Base-by-base conservation (phyloP, 441 rosid species). In the Iberis amara region DNA sequence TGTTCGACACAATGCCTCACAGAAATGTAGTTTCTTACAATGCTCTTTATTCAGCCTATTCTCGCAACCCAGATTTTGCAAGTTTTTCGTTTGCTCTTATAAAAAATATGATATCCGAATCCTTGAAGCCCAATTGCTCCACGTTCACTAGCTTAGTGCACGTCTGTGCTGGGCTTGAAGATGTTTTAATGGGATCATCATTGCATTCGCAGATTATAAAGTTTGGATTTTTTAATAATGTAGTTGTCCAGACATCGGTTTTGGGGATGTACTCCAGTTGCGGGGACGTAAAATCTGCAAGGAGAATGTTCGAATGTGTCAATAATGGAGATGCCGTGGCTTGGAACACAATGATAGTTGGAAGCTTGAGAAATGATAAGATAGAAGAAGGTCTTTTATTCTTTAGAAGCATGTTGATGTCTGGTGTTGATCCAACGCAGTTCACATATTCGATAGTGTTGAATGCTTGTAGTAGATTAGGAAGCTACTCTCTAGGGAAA, bases 291-390 rank as follows among this genome's bases (percentile, higher is more conserved):
- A 80, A 61, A 36, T 91, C 89, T 0, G 83, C 89, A 0, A 30
- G 47, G 47, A 71, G 52, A 31, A 73, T 79, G 51, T 88, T 88
- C 52, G 65, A 55, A 10, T 57, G 49, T 64, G 69, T 75, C 10
- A 68, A 55, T 4, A 69, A 61, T 33, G 83, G 82, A 65, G 98
- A 90, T 69, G 79, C 38, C 3, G 81, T 85, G 44, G 58, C 79
- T 59, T 91, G 90, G 95, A 87, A 81, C 67, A 69, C 83, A 15
- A 79, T 84, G 73, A 85, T 88, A 61, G 57, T 63, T 40, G 95
- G 90, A 51, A 63, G 63, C 27, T 68, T 88, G 65, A 88, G 80
- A 77, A 83, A 91, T 58, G 78, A 60, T 26, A 75, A 52, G 73
- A 50, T 76, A 7, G 57, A 57, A 59, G 76, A 73, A 30, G 94